These are phyloP conservation scores for Micromonas pusilla DNA, from an alignment of 139 green algal genomes.

Conservation along the genomic window DNA sequence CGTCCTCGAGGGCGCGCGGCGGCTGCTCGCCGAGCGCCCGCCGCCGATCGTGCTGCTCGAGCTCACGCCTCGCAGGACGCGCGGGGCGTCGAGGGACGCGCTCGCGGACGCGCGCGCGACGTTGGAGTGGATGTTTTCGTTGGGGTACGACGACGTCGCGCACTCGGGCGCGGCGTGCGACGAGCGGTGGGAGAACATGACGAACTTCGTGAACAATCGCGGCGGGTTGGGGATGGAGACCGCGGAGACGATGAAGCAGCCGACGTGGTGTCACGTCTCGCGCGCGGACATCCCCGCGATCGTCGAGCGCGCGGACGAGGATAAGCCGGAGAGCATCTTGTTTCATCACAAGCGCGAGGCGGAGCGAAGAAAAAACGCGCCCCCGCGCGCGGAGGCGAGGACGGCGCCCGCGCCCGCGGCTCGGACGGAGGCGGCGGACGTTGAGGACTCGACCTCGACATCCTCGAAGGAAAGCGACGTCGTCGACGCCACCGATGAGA, in stretches of 20 bases:
- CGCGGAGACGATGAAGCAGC: neutral
- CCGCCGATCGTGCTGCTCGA: neutral
- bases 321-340: neutral
- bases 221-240: neutral
- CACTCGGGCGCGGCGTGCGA: neutral
- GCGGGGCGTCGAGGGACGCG: neutral
- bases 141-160: slow-evolving; percentile 2
- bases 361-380: neutral
- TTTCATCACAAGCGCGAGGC: neutral
- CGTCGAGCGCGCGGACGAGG: neutral
- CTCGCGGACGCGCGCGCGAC: neutral
- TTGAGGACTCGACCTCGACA: no score
- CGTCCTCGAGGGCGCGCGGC: neutral
- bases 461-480: no score
- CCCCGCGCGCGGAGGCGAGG: no score
- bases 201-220: neutral
- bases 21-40: neutral
- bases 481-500: no score
- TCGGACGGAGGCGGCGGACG: no score
- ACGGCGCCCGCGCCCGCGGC: neutral
- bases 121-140: neutral
- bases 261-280: neutral
- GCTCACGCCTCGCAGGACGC: neutral
- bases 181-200: neutral
- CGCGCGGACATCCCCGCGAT: neutral